These are phyloP conservation scores for Fabrea salina DNA, from an alignment of 169 alveolate species.

Conservation along the genomic window DNA sequence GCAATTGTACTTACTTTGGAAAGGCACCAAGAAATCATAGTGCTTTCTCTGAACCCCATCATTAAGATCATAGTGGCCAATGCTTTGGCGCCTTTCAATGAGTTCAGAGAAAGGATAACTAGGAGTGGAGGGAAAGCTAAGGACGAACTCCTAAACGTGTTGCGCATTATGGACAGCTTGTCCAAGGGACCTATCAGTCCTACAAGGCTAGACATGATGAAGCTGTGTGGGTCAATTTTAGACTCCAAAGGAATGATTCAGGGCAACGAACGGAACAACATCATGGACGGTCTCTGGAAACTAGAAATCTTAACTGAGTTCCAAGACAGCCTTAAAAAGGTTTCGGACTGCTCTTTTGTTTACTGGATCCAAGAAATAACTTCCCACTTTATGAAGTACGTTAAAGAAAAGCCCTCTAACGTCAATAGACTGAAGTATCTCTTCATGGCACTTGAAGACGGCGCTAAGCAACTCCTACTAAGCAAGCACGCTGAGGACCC, in stretches of 20 bases:
- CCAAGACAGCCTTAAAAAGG: slow-evolving; percentile 38
- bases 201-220: slow-evolving; percentile 32
- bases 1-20: slow-evolving; percentile 46
- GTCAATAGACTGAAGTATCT: slow-evolving; percentile 50
- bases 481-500: slow-evolving; percentile 67
- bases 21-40: slow-evolving; percentile 44
- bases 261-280: slow-evolving; percentile 17
- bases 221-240: slow-evolving; percentile 40
- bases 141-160: slow-evolving; percentile 37
- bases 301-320: slow-evolving; percentile 40
- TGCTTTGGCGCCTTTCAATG: slow-evolving; percentile 33
- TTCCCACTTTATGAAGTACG: slow-evolving; percentile 54
- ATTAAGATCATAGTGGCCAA: slow-evolving; percentile 38
- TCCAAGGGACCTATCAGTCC: slow-evolving; percentile 37
- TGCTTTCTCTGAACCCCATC: slow-evolving; percentile 39
- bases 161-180: slow-evolving; percentile 25
- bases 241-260: slow-evolving; percentile 31
- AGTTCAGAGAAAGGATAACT: slow-evolving; percentile 23
- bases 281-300: slow-evolving; percentile 37
- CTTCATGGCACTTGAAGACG: slow-evolving; percentile 73
- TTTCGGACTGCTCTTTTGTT: slow-evolving; percentile 67
- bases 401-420: slow-evolving; percentile 51
- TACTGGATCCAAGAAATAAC: slow-evolving; percentile 66
- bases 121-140: slow-evolving; percentile 6
- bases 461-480: slow-evolving; percentile 56